A percentile compares a stretch with the other conserved stretches of the same genome.
phyloP scores from a whole-genome alignment of 352 stramenopile genomes.

The Pilasporangium apinafurcum region DNA sequence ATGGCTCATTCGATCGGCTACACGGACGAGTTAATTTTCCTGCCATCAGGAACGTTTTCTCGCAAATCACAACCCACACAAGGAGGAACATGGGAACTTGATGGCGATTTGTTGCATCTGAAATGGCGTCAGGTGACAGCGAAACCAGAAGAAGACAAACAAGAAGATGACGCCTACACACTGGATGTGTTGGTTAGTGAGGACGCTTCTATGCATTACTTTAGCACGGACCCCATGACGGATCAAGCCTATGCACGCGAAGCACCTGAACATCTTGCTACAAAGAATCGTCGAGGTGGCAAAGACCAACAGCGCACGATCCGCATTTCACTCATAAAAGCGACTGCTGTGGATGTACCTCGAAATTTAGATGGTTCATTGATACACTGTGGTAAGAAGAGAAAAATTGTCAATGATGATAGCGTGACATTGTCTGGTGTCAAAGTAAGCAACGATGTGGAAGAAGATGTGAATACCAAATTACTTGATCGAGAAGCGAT shows the following conservation, averaged over 20 bases:
- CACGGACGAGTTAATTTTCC: slow-evolving; percentile 69
- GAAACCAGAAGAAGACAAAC: slow-evolving; percentile 27
- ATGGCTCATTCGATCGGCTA: slow-evolving; percentile 70
- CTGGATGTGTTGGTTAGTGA: slow-evolving; percentile 75
- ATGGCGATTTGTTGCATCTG: slow-evolving; percentile 76
- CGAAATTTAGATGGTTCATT: slow-evolving; percentile 33
- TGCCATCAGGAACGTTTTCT: slow-evolving; percentile 48
- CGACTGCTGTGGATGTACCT: slow-evolving; percentile 42
- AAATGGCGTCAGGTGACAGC: slow-evolving; percentile 48
- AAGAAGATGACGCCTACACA: slow-evolving; percentile 49
- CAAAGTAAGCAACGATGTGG: too few relatives aligned
- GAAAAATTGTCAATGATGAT: not conserved
- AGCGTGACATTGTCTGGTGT: too few relatives aligned
- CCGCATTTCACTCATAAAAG: slow-evolving; percentile 62
- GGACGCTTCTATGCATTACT: slow-evolving; percentile 71
- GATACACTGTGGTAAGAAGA: slow-evolving; percentile 12
- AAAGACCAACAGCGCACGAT: slow-evolving; percentile 34
- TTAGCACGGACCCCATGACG: slow-evolving; percentile 56
- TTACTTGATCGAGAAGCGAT: slow-evolving; percentile 9
- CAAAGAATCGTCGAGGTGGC: slow-evolving; percentile 28
- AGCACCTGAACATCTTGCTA: slow-evolving; percentile 51
- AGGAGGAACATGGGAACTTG: slow-evolving; percentile 69
- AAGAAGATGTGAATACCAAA: too few relatives aligned
- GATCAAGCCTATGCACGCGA: slow-evolving; percentile 63
- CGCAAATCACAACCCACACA: slow-evolving; percentile 56